Conservation (phyloP, 2,329 filamentous ascomycete genomes). For the Bimuria novae-zelandiae region DNA sequence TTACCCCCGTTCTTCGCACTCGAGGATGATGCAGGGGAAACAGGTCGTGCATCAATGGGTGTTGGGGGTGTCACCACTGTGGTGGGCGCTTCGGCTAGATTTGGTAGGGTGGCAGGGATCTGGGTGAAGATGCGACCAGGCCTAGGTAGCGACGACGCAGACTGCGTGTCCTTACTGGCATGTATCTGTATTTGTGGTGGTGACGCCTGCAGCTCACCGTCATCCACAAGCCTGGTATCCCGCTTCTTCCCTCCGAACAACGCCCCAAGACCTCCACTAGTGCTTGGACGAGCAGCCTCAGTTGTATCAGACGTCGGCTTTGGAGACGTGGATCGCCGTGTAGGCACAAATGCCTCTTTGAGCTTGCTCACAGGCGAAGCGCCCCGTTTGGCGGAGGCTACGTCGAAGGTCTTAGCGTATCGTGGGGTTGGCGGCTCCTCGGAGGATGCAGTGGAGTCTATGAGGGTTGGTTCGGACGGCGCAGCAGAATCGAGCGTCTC, state of each 20-base stretch:
- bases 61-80: conserved; percentile 69
- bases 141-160: conserved; percentile 29
- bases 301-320: conserved; percentile 29
- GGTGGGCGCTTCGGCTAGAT: conserved; percentile 51
- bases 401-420: conserved; percentile 41
- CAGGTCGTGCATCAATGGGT: conserved; percentile 55
- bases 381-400: conserved; percentile 57
- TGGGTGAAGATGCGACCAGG: conserved; percentile 43
- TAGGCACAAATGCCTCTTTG: conserved; percentile 68
- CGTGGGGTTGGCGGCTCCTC: conserved; percentile 32
- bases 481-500: conserved; percentile 48
- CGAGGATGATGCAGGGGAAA: conserved; percentile 36
- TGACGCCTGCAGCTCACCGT: conserved; percentile 26
- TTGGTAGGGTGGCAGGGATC: conserved; percentile 50
- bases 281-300: conserved; percentile 49
- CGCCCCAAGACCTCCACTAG: conserved; percentile 50
- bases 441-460: conserved; percentile 38
- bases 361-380: conserved; percentile 73
- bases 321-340: conserved; percentile 35
- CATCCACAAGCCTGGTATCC: conserved; percentile 36
- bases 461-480: conserved; percentile 26
- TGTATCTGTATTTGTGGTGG: conserved; percentile 40
- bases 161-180: conserved; percentile 37
- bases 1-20: conserved; percentile 29
- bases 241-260: conserved; percentile 48